Percentiles rank a stretch among this genome's conserved stretches.
These are phyloP conservation scores for Neoboletus magnificus DNA, from an alignment of 768 basidiomycete genomes.

Conservation along the genomic window DNA sequence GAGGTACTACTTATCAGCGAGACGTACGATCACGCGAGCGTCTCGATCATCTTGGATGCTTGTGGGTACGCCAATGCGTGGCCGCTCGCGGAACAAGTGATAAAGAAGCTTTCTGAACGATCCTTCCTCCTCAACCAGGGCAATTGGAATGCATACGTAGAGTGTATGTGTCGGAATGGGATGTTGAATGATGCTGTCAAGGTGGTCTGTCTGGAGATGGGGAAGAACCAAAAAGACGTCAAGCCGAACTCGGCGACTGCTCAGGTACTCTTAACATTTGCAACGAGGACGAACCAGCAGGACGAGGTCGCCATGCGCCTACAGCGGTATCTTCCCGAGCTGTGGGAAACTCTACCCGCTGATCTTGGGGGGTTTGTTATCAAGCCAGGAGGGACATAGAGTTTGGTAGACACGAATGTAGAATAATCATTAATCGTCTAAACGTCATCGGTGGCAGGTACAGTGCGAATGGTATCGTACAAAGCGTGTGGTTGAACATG, in stretches of 20 bases:
- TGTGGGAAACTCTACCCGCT: slow-evolving; percentile 31
- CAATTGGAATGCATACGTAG: slow-evolving; percentile 82
- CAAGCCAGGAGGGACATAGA: slow-evolving; percentile 14
- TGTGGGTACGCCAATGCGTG: slow-evolving; percentile 63
- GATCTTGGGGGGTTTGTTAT: slow-evolving; percentile 19
- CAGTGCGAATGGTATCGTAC: slow-evolving; percentile 31
- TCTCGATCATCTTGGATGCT: slow-evolving; percentile 84
- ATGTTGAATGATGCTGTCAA: slow-evolving; percentile 64
- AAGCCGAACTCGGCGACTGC: slow-evolving; percentile 49
- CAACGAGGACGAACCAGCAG: slow-evolving; percentile 40
- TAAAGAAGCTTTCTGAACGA: slow-evolving; percentile 46
- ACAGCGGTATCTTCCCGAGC: slow-evolving; percentile 37
- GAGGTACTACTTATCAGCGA: slow-evolving; percentile 62
- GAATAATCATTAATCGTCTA: slow-evolving; percentile 12
- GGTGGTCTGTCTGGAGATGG: slow-evolving; percentile 65
- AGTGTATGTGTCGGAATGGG: slow-evolving; percentile 77
- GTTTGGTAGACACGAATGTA: slow-evolving; percentile 1
- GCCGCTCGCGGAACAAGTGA: slow-evolving; percentile 52
- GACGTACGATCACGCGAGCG: slow-evolving; percentile 55
- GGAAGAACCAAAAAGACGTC: slow-evolving; percentile 38
- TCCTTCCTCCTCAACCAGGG: slow-evolving; percentile 55
- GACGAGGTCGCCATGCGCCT: slow-evolving; percentile 46
- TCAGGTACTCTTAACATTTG: slow-evolving; percentile 55
- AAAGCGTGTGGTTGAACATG: slow-evolving; percentile 67
- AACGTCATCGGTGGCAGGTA: slow-evolving; percentile 20